Base-by-base conservation (phyloP, 2,329 filamentous ascomycete species). In the Aspergillus oerlinghausenensis region DNA sequence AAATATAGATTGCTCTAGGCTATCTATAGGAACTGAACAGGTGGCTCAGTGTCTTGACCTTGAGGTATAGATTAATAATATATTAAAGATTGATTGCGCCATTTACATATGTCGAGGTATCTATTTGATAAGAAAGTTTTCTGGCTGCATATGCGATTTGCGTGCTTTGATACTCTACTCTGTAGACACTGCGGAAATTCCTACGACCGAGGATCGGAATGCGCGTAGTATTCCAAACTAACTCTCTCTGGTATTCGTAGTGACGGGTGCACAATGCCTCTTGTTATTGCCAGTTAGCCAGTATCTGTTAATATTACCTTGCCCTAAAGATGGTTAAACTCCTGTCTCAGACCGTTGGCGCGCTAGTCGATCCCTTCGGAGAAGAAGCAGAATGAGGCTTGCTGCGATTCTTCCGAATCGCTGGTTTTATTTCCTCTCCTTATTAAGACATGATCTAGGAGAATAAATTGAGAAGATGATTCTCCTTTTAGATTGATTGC, bases 321-420 rank as follows among this genome's bases (percentile, higher is more conserved):
- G 32, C 14, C 14, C 6, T 45, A 29, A 42, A 51, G 23, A 19
- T 42, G 38, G 47, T 17, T 45, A 23, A 21, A 51, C 32, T 29
- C 48, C 42, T 52, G 54, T 55, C 54, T 55, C 49, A 55, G 48
- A 49, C 54, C 53, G 38, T 43, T 21, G 45, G 56, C 11, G 50
- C 48, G 54, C 56, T 51, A 52, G 49, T 43, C 52, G 49, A 55
- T 40, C 56, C 56, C 52, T 52, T 53, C 56, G 50, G 56, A 52
- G 52, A 38, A 52, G 45, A 58, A 49, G 50, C 56, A 53, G 54
- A 49, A 47, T 48, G 38, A 55, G 38, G 49, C 42, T 26, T 52
- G 11, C 53, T 49, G 50, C 45, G 47, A 45, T 48, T 38, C 47
- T 54, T 32, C 49, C 51, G 51, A 43, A 45, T 43, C 40, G 47